These are phyloP conservation scores for Tulasnella sp. DNA, from an alignment of 768 basidiomycete genomes.

Conservation along the genomic window DNA sequence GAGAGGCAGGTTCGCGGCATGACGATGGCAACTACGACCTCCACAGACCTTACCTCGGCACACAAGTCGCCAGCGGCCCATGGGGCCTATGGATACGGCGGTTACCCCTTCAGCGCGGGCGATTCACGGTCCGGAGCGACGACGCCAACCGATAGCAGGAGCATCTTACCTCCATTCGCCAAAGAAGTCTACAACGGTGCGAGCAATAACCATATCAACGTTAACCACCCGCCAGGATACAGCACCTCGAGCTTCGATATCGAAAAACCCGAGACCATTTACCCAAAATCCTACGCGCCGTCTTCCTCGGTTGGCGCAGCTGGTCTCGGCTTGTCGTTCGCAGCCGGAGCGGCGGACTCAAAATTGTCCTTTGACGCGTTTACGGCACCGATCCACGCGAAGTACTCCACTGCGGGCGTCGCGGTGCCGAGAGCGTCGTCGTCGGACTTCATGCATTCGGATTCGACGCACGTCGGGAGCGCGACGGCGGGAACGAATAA, in stretches of 20 bases:
- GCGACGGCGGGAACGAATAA: not conserved
- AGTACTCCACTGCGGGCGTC: slow-evolving; percentile 1
- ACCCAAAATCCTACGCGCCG: slow-evolving; percentile 1
- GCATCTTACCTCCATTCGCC: not conserved
- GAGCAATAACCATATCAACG: not conserved
- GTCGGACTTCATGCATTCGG: not conserved
- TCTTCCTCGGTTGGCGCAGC: not conserved
- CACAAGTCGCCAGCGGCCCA: not conserved
- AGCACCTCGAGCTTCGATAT: too few relatives aligned
- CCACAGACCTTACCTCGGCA: not conserved
- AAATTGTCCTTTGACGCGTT: not conserved
- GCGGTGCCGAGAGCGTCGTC: not conserved
- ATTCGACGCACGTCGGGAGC: not conserved
- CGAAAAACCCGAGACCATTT: not conserved
- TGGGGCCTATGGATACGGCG: not conserved
- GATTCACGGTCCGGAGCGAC: not conserved
- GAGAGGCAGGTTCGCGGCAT: not conserved
- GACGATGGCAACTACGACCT: not conserved
- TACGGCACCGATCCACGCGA: not conserved
- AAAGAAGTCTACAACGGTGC: not conserved
- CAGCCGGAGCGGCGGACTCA: not conserved
- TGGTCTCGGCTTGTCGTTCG: not conserved
- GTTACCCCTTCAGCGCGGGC: too few relatives aligned
- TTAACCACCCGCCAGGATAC: too few relatives aligned
- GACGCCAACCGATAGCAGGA: not conserved